Conservation (phyloP, 768 basidiomycete species). For the Holtermannia corniformis region DNA sequence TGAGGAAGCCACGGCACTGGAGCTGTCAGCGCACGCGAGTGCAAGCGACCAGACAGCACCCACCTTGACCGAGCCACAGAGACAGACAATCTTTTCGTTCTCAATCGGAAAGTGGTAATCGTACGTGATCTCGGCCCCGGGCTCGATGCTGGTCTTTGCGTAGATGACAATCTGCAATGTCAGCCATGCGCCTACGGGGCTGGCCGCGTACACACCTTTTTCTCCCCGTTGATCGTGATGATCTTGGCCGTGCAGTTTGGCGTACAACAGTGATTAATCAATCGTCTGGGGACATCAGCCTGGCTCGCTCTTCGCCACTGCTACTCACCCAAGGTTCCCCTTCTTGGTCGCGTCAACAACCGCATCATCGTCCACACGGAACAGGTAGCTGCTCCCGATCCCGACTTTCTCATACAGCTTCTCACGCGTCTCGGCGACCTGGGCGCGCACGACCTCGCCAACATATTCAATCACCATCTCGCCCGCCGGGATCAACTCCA, state of each 20-base stretch:
- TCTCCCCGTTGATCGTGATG: constrained; percentile 47
- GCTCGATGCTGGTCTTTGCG: constrained; percentile 88
- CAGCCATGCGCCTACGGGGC: not conserved
- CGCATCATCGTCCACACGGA: constrained; percentile 93
- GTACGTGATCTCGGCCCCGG: constrained; percentile 55
- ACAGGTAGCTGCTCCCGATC: constrained; percentile 95
- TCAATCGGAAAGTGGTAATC: constrained; percentile 99
- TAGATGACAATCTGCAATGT: constrained; percentile 82
- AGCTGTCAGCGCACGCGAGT: too few relatives aligned
- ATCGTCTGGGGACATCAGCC: constrained; percentile 51
- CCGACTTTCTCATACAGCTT: constrained; percentile 94
- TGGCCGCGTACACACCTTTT: constrained; percentile 31
- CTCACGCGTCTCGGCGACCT: constrained; percentile 93
- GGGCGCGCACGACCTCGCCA: constrained; percentile 88
- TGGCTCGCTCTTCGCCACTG: not conserved
- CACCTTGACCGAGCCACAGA: not conserved
- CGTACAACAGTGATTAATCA: constrained; percentile 98
- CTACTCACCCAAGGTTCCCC: constrained; percentile 87
- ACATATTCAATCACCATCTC: constrained; percentile 99
- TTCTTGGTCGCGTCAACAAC: constrained; percentile 99
- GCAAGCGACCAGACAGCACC: not conserved
- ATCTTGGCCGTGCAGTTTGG: constrained; percentile 54
- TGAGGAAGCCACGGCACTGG: not conserved
- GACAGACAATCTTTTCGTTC: constrained; percentile 8
- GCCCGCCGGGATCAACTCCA: constrained; percentile 84